Evolutionary conservation across 257 asterid genomes (phyloP).

Genomic region (Solanum sparsipilum): DNA sequence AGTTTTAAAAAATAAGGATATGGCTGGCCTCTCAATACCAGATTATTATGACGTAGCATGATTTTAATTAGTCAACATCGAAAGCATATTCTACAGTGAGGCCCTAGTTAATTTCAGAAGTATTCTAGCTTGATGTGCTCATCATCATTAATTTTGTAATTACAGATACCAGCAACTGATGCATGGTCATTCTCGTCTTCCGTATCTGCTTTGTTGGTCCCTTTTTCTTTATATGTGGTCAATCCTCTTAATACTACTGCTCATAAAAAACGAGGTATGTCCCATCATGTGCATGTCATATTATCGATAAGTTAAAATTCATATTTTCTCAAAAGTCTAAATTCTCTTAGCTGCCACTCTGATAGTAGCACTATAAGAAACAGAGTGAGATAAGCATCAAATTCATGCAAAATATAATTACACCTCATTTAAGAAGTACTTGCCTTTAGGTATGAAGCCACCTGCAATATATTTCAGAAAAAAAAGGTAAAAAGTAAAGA

Average conservation of each 20-base stretch:
- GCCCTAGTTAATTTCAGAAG: not conserved
- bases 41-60: not conserved
- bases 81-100: not conserved
- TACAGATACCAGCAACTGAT: not conserved
- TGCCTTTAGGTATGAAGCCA: constrained; percentile 69
- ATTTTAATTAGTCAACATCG: not conserved
- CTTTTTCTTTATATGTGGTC: not conserved
- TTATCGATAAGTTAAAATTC: not conserved
- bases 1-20: not conserved
- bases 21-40: not conserved
- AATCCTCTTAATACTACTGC: not conserved
- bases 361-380: not conserved
- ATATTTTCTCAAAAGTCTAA: not conserved
- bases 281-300: not conserved
- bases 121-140: not conserved
- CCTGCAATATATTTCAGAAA: constrained; percentile 38
- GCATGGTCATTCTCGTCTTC: not conserved
- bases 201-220: not conserved
- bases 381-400: not conserved
- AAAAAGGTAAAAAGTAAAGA: not conserved
- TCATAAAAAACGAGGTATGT: not conserved
- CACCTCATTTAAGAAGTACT: constrained; percentile 16
- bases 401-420: constrained; percentile 1
- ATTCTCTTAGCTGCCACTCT: not conserved
- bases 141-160: not conserved